These are phyloP conservation scores for Whalleya microplaca DNA, from an alignment of 2,329 filamentous ascomycete species.

Conservation along the genomic window DNA sequence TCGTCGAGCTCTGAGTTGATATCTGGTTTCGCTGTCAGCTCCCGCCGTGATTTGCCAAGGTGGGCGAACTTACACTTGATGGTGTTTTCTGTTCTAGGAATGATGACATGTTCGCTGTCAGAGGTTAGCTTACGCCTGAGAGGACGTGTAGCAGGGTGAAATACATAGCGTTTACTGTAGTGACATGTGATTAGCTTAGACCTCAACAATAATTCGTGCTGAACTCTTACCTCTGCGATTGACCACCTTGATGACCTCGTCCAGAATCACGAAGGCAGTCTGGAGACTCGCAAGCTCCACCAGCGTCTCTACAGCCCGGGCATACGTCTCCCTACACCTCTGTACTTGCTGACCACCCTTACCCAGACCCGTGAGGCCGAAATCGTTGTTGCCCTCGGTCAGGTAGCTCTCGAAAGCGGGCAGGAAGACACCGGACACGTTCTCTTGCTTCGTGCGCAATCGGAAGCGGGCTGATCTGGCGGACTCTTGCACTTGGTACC, in stretches of 20 bases:
- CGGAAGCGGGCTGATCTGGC: constrained; percentile 92
- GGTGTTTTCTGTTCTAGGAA: constrained; percentile 97
- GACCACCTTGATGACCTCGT: constrained; percentile 99
- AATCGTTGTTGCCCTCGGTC: constrained; percentile 90
- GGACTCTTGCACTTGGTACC: constrained; percentile 96
- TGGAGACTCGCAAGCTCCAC: constrained; percentile 94
- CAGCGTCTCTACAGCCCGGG: constrained; percentile 90
- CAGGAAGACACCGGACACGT: constrained; percentile 94
- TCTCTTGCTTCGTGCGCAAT: constrained; percentile 94
- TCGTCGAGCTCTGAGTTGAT: constrained; percentile 99
- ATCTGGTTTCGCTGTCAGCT: constrained; percentile 52
- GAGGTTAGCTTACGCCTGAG: constrained; percentile 27
- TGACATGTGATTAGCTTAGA: constrained; percentile 33
- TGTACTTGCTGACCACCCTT: constrained; percentile 98
- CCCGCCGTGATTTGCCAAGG: not conserved
- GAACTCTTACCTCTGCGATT: constrained; percentile 78
- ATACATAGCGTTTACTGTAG: constrained; percentile 86
- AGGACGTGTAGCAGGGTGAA: not conserved
- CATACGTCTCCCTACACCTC: constrained; percentile 92
- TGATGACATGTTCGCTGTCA: constrained; percentile 84
- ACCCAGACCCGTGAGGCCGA: constrained; percentile 91
- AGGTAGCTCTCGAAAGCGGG: constrained; percentile 92
- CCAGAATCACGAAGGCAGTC: constrained; percentile 96
- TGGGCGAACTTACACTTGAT: constrained; percentile 75
- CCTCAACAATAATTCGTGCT: constrained; percentile 20